A percentile compares a stretch with the other conserved stretches of the same genome.
Evolutionary conservation across 257 asterid genomes (phyloP).

Genomic region (Solanum stenotomum): DNA sequence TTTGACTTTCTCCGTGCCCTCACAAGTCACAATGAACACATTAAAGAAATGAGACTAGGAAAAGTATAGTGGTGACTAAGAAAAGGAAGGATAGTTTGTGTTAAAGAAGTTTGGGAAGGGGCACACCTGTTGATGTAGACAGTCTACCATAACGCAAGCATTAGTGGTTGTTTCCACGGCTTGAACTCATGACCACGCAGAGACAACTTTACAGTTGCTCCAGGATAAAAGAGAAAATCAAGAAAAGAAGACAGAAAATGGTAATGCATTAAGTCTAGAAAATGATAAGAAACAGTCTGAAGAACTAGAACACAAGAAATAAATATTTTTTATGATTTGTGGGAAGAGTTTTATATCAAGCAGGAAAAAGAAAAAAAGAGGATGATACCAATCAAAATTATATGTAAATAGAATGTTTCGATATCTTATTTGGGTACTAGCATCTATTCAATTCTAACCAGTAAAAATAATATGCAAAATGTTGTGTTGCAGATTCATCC

Average conservation of each 20-base stretch:
- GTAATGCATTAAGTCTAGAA: neutral
- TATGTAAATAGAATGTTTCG: neutral
- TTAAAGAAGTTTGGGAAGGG: neutral
- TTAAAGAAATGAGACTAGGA: neutral
- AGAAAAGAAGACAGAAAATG: neutral
- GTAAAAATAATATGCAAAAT: neutral
- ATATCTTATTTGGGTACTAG: neutral
- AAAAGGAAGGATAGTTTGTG: neutral
- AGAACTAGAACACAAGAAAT: neutral
- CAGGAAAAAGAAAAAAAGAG: neutral
- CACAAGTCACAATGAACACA: neutral
- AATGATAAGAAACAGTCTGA: neutral
- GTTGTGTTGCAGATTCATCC: conserved; percentile 51
- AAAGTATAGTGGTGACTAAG: neutral
- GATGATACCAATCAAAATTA: neutral
- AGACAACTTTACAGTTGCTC: neutral
- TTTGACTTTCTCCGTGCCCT: neutral
- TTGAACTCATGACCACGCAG: neutral
- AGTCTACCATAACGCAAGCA: neutral
- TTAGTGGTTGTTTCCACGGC: neutral
- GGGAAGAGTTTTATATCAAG: neutral
- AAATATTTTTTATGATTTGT: neutral
- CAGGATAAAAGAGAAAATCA: neutral
- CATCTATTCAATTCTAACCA: neutral
- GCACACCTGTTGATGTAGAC: neutral